Conservation (phyloP, 805 yeast species). For the Teunomyces funiuensis region DNA sequence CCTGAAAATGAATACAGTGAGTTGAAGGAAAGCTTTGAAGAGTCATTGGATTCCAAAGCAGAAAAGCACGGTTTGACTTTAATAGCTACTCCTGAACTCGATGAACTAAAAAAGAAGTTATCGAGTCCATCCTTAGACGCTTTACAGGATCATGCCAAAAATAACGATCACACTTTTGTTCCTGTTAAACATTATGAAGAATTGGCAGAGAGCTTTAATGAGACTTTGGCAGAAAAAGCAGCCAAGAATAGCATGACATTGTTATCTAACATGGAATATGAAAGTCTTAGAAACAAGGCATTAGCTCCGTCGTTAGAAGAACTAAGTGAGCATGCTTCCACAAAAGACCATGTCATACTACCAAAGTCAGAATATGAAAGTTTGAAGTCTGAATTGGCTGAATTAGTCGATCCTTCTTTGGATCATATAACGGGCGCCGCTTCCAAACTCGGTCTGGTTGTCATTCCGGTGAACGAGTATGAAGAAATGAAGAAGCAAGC, state of each 20-base stretch:
- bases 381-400: neutral
- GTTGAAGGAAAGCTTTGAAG: conserved; percentile 11
- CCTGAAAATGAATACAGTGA: conserved; percentile 1
- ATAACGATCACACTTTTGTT: neutral
- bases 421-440: conserved; percentile 8
- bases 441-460: conserved; percentile 1
- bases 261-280: conserved; percentile 17
- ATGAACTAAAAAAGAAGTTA: conserved; percentile 4
- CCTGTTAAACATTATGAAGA: neutral
- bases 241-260: conserved; percentile 18
- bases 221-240: conserved; percentile 23
- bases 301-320: conserved; percentile 7
- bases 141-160: conserved; percentile 6
- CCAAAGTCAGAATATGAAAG: neutral
- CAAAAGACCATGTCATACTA: neutral
- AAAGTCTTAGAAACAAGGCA: conserved; percentile 7
- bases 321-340: conserved; percentile 6
- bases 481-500: conserved; percentile 11
- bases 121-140: conserved; percentile 5
- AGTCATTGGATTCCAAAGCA: conserved; percentile 14
- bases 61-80: conserved; percentile 6
- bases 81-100: conserved; percentile 12
- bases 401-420: conserved; percentile 3
- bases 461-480: conserved; percentile 8
- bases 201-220: conserved; percentile 14